Percentiles rank a stretch among this genome's conserved stretches.
Evolutionary conservation across 129 eudicot species (phyloP).

Genomic region (Centella asiatica): DNA sequence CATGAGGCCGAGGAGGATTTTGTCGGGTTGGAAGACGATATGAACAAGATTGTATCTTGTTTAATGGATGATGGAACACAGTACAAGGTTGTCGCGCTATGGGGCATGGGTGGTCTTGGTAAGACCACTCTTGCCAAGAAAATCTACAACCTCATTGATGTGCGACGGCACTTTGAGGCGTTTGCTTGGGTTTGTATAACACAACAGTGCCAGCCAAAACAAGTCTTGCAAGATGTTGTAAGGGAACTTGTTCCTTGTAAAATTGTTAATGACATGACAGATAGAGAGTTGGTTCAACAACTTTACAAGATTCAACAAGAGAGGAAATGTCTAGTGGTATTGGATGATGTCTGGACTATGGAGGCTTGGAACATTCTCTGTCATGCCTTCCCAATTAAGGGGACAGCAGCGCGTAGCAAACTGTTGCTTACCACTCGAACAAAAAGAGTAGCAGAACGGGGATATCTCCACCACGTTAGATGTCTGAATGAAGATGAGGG

Average conservation of each 20-base stretch:
- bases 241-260: background rate
- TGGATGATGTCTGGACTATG: background rate
- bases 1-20: background rate
- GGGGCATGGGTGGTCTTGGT: background rate
- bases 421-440: constrained; percentile 23
- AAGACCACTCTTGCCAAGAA: constrained; percentile 2
- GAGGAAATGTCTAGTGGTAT: background rate
- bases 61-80: background rate
- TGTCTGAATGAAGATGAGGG: constrained; percentile 19
- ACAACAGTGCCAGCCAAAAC: background rate
- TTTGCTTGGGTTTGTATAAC: background rate
- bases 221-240: background rate
- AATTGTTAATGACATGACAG: background rate
- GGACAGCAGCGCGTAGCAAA: background rate
- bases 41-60: background rate
- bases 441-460: constrained; percentile 4
- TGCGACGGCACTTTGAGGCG: background rate
- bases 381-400: background rate
- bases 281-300: background rate
- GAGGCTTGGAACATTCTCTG: background rate
- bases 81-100: background rate
- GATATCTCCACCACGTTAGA: constrained; percentile 1
- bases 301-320: background rate
- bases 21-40: constrained; percentile 10
- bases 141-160: background rate